phyloP scores from a whole-genome alignment of 345 rosid species.

The Aquilaria malaccensis region DNA sequence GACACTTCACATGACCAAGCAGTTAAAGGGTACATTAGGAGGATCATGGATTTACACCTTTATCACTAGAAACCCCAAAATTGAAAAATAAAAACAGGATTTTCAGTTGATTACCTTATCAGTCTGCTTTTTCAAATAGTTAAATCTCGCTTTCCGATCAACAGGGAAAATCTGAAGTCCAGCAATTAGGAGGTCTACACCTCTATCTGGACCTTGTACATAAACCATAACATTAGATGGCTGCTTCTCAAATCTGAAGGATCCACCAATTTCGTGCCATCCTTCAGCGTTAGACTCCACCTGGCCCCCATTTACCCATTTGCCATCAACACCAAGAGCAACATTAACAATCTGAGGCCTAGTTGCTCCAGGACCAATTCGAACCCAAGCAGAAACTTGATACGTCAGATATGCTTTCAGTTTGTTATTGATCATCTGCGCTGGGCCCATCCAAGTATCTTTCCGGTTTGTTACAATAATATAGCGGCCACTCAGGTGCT shows the following conservation, averaged over 20 bases:
- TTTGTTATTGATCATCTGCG: constrained; percentile 73
- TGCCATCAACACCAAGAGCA: constrained; percentile 67
- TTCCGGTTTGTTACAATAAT: constrained; percentile 69
- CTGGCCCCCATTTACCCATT: constrained; percentile 95
- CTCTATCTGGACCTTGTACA: constrained; percentile 74
- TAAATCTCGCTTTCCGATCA: constrained; percentile 58
- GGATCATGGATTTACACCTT: no score
- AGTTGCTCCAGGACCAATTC: constrained; percentile 43
- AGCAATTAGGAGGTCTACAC: constrained; percentile 67
- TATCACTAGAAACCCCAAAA: no score
- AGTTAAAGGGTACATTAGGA: no score
- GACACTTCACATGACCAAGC: no score
- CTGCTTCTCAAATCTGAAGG: constrained; percentile 84
- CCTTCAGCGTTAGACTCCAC: constrained; percentile 48
- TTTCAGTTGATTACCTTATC: constrained; percentile 43
- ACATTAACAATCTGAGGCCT: constrained; percentile 69
- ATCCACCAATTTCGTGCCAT: constrained; percentile 82
- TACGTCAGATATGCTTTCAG: constrained; percentile 68
- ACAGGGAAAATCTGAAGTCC: constrained; percentile 70
- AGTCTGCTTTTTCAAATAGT: constrained; percentile 44
- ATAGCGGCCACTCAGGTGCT: constrained; percentile 56
- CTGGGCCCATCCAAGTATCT: constrained; percentile 97
- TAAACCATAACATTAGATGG: constrained; percentile 75
- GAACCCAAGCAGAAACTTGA: constrained; percentile 90
- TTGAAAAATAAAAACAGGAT: not conserved